phyloP scores from a whole-genome alignment of 345 rosid genomes.

The Boechera retrofracta region DNA sequence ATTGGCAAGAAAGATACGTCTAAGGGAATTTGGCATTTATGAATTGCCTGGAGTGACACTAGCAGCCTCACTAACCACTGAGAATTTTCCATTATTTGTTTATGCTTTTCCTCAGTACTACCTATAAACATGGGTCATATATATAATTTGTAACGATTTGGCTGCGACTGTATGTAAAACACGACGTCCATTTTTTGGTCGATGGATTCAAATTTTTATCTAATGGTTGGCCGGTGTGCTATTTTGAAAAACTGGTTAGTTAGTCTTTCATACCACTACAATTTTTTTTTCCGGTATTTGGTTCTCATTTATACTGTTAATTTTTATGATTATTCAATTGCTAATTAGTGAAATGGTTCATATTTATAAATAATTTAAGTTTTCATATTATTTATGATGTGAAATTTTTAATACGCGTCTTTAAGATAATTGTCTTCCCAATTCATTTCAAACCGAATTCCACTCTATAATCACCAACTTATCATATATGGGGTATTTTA shows the following conservation, averaged over 20 bases:
- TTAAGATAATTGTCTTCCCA: no score
- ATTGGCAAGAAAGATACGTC: neutral
- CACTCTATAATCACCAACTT: no score
- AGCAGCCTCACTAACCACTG: neutral
- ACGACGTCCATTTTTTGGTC: neutral
- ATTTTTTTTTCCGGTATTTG: no score
- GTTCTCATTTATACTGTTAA: no score
- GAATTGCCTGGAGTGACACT: neutral
- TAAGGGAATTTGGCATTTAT: neutral
- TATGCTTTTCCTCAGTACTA: neutral
- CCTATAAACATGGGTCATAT: neutral
- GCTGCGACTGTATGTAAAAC: neutral
- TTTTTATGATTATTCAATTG: no score
- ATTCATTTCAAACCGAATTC: no score
- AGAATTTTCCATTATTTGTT: neutral
- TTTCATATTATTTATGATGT: no score
- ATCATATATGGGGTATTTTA: no score
- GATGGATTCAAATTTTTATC: no score
- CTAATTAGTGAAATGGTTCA: no score
- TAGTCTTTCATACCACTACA: neutral
- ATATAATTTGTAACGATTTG: neutral
- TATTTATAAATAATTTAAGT: no score
- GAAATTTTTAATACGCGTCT: no score
- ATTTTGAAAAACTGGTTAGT: neutral
- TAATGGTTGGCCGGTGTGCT: neutral